Base-by-base conservation (phyloP, 805 yeast species). In the Candida endomychidarum region DNA sequence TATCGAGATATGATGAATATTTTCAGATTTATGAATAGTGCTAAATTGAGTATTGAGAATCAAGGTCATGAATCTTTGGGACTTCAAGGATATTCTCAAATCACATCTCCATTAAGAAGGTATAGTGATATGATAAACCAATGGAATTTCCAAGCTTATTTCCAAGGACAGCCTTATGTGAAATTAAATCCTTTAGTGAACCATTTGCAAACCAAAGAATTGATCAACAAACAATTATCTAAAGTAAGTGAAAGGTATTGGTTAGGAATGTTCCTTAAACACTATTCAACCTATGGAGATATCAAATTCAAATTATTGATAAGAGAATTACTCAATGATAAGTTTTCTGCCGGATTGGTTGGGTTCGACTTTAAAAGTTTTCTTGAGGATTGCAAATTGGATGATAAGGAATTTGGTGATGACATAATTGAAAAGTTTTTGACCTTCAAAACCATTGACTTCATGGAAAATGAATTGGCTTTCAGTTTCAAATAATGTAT, bases 31-130 rank as follows among this genome's bases (percentile, higher is more conserved):
- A 56, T 81, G 50, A 72, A 75, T 2, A 65, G 78, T 14, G 82
- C 91, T 3, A 67, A 65, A 25, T 70, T 75, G 32, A 64, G 78
- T 2, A 58, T 74, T 0, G 35, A 42, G 1, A 75, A 85, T 0
- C 46, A 50, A 0, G 54, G 51, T 0, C 96, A 89, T 60, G 65
- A 70, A 16, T 77, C 84, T 47, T 60, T 88, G 19, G 95, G 90
- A 3, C 60, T 86, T 7, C 57, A 61, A 0, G 56, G 64, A 5
- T 88, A 90, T 53, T 70, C 83, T 4, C 84, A 87, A 14, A 82
- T 86, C 7, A 90, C 98, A 0, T 89, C 97, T 0, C 98, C 99
- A 2, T 66, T 93, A 47, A 72, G 98, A 57, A 69, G 98, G 48
- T 84, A 77, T 49, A 81, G 84, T 5, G 98, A 91, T 57, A 60